Evolutionary conservation across 1,284 basidiomycete genomes (phyloP).

Genomic region (Melampsora allii-populina): DNA sequence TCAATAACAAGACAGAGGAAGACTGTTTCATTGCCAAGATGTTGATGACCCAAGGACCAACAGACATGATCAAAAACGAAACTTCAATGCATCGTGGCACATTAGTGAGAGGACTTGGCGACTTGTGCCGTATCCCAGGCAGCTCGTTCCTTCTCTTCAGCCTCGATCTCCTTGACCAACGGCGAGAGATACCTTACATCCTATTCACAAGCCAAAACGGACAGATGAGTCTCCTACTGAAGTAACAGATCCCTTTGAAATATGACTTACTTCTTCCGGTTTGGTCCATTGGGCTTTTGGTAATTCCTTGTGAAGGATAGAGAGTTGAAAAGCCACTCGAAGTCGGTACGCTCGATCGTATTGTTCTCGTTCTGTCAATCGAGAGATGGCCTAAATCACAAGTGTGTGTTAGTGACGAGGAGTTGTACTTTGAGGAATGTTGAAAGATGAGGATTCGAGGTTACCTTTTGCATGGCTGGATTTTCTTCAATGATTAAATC

Average conservation of each 20-base stretch:
- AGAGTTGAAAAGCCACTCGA: conserved; percentile 75
- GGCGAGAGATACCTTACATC: conserved; percentile 87
- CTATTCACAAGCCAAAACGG: conserved; percentile 56
- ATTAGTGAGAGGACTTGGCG: neutral
- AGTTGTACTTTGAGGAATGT: neutral
- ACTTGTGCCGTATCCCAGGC: conserved; percentile 68
- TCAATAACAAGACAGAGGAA: no score
- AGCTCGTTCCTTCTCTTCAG: conserved; percentile 74
- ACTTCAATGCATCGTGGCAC: no score
- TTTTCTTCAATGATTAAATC: conserved; percentile 91
- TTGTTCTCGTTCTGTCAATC: conserved; percentile 71
- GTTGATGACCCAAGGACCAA: no score
- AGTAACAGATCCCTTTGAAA: neutral
- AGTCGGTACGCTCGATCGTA: conserved; percentile 93
- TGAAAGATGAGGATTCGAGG: conserved; percentile 40
- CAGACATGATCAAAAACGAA: no score
- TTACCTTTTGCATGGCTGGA: conserved; percentile 76
- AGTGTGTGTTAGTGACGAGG: neutral
- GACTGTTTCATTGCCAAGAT: no score
- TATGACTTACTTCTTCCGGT: conserved; percentile 67
- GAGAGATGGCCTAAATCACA: conserved; percentile 67
- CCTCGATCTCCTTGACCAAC: conserved; percentile 69
- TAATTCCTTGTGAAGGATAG: conserved; percentile 74
- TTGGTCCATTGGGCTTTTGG: conserved; percentile 82
- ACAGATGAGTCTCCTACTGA: conserved; percentile 3